Percentiles rank a stretch among this genome's conserved stretches.
Evolutionary conservation across 2,329 filamentous ascomycete genomes (phyloP).

Genomic region (Gnomoniopsis smithogilvyi): DNA sequence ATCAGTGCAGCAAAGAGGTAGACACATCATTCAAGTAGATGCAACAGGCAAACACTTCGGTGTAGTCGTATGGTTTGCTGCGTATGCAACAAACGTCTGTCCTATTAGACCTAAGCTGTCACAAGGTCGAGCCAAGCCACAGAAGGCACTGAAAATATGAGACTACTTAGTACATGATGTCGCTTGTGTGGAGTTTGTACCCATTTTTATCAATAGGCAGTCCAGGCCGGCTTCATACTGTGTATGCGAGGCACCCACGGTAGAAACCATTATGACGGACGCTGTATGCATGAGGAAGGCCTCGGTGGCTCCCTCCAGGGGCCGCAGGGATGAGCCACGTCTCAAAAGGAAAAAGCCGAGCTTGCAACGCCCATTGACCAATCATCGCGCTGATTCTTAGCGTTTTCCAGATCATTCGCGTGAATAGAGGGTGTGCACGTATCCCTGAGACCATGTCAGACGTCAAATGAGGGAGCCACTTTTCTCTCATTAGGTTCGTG

Average conservation of each 20-base stretch:
- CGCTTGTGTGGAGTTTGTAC: constrained; percentile 11
- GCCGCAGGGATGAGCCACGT: constrained; percentile 6
- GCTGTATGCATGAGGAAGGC: not conserved
- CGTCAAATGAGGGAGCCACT: constrained; percentile 17
- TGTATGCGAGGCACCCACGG: not conserved
- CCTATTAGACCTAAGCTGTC: not conserved
- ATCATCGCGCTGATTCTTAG: constrained; percentile 8
- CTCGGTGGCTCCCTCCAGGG: constrained; percentile 8
- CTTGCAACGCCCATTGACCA: constrained; percentile 10
- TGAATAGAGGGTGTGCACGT: constrained; percentile 4
- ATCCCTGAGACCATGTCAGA: constrained; percentile 1
- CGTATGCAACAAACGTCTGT: not conserved
- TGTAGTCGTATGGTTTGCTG: not conserved
- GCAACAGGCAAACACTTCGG: not conserved
- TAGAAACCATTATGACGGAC: constrained; percentile 1
- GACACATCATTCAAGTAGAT: not conserved
- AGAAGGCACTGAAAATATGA: not conserved
- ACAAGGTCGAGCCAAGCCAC: not conserved
- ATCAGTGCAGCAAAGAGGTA: not conserved
- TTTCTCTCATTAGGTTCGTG: constrained; percentile 14
- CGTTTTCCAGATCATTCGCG: not conserved
- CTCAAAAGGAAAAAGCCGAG: not conserved
- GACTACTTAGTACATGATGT: constrained; percentile 1
- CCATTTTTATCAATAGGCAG: constrained; percentile 17
- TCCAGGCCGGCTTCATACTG: not conserved